Percentiles rank a stretch among this genome's conserved stretches.
phyloP scores from a whole-genome alignment of 768 basidiomycete genomes.

The Suillus subluteus region DNA sequence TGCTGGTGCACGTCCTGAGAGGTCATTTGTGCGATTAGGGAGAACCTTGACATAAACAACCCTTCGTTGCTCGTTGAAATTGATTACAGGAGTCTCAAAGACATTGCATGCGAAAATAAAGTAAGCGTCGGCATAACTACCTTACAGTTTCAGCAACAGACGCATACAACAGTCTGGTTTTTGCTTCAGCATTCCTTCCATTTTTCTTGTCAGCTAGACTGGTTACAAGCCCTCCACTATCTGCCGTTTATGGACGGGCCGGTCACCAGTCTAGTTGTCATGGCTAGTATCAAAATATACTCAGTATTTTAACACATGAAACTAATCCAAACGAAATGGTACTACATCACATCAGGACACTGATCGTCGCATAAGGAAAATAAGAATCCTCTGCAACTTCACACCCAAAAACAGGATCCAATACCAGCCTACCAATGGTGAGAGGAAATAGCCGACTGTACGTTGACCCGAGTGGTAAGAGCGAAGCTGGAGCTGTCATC shows the following conservation, averaged over 20 bases:
- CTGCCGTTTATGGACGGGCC: too few species aligned
- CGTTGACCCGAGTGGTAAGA: not conserved
- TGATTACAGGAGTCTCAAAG: too few species aligned
- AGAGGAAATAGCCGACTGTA: not conserved
- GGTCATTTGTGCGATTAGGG: too few species aligned
- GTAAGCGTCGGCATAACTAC: not conserved
- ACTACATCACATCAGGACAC: not conserved
- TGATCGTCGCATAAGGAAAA: not conserved
- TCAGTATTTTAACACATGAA: not conserved
- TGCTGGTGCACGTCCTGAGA: too few species aligned
- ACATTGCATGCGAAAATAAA: not conserved
- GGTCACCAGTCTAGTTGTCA: not conserved
- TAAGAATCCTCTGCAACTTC: not conserved
- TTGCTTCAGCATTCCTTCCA: too few species aligned
- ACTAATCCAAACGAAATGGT: not conserved
- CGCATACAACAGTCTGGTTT: too few species aligned
- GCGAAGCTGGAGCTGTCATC: not conserved
- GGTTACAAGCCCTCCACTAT: too few species aligned
- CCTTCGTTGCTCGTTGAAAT: too few species aligned
- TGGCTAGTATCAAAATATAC: not conserved
- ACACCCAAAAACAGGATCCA: not conserved
- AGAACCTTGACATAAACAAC: too few species aligned
- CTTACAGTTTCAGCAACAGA: too few species aligned
- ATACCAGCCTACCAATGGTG: not conserved
- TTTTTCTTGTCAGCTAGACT: too few species aligned